phyloP scores from a whole-genome alignment of 108 stramenopile species.

The Skeletonema costatum region DNA sequence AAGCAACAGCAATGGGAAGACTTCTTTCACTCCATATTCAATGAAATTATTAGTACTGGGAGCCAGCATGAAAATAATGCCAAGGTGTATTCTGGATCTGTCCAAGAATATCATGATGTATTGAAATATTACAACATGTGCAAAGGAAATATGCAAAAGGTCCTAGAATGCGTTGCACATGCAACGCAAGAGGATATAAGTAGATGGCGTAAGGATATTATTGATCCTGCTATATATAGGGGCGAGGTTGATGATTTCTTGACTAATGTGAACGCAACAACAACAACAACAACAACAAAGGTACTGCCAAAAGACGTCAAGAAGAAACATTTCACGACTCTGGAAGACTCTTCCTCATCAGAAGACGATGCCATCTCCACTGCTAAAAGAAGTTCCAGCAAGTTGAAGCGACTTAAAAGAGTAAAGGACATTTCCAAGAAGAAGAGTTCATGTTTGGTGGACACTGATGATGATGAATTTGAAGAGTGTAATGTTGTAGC shows the following conservation, averaged over 20 bases:
- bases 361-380: background rate
- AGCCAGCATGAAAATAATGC: background rate
- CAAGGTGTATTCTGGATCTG: conserved; percentile 11
- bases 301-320: background rate
- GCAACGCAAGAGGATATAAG: conserved; percentile 4
- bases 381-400: background rate
- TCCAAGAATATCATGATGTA: conserved; percentile 17
- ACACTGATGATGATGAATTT: conserved; percentile 29
- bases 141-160: conserved; percentile 26
- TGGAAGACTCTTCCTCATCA: conserved; percentile 20
- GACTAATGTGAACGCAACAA: background rate
- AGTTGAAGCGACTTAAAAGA: background rate
- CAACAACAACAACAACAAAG: no score
- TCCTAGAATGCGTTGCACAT: conserved; percentile 26
- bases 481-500: background rate
- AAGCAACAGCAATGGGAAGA: conserved; percentile 25
- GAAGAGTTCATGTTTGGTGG: background rate
- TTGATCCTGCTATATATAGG: conserved; percentile 13
- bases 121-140: conserved; percentile 24
- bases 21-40: conserved; percentile 34
- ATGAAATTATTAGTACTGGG: conserved; percentile 13
- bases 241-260: conserved; percentile 18
- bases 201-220: conserved; percentile 32
- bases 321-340: background rate
- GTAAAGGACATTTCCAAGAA: background rate